A percentile compares a stretch with the other conserved stretches of the same genome.
phyloP scores from a whole-genome alignment of 2,329 filamentous ascomycete genomes.

The Penicillium sp. region DNA sequence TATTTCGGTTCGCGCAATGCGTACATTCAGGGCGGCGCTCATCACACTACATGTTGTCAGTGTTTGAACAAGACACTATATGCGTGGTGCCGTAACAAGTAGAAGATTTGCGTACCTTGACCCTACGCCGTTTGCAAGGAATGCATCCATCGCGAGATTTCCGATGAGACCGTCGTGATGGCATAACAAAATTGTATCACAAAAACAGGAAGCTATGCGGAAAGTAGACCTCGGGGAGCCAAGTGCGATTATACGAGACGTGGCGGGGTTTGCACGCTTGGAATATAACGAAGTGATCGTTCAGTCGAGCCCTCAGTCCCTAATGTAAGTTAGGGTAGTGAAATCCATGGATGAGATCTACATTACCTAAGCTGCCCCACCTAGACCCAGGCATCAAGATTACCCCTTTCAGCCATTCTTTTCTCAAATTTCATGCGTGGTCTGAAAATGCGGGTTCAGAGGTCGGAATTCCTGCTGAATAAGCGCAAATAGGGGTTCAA shows the following conservation, averaged over 20 bases:
- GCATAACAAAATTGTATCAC: not conserved
- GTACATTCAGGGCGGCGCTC: not conserved
- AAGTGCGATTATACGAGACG: too few species aligned
- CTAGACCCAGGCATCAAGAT: not conserved
- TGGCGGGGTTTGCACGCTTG: not conserved
- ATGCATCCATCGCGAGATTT: not conserved
- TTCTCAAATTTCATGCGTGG: too few species aligned
- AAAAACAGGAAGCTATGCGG: not conserved
- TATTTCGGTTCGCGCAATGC: not conserved
- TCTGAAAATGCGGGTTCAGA: too few species aligned
- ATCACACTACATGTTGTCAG: not conserved
- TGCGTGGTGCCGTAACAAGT: too few species aligned
- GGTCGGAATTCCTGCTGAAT: not conserved
- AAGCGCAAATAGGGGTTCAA: not conserved
- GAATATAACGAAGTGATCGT: not conserved
- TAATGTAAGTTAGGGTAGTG: not conserved
- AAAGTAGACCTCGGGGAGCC: too few species aligned
- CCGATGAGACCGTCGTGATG: not conserved
- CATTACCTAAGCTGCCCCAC: not conserved
- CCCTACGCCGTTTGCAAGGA: not conserved
- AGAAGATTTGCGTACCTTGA: not conserved
- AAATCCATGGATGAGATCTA: not conserved
- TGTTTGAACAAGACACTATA: not conserved
- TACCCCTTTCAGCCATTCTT: not conserved
- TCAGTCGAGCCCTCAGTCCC: not conserved